Base-by-base conservation (phyloP, 1,139 yeast genomes). In the Debaryomyces udenii region DNA sequence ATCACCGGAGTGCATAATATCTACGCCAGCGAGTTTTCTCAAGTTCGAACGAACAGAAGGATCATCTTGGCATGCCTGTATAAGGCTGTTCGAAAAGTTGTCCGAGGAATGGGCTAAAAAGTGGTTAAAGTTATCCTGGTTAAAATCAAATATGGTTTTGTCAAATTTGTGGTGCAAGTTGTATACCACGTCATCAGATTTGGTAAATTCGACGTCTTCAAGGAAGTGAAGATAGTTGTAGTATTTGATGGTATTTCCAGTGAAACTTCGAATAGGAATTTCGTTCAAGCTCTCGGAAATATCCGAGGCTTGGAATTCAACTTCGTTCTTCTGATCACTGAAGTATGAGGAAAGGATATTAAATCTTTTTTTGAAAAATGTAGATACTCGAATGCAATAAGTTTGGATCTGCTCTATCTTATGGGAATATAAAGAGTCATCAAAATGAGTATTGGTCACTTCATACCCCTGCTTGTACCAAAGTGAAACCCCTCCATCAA, bases 341-440 rank as follows among this genome's bases (percentile, higher is more conserved):
- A 49, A 58, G 26, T 48, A 42, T 1, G 55, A 32, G 7, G 55
- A 48, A 6, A 59, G 40, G 10, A 50, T 34, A 40, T 59, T 61
- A 20, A 39, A 47, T 27, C 69, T 40, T 36, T 53, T 56, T n/a
- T 48, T 47, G 42, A 64, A 60, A 40, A 62, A 64, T 3, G 58
- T 42, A 2, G 44, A 38, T 6, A 57, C 50, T 27, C 66, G 41
- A 6, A 48, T 29, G 34, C 56, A 52, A 39, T 62, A 62, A 5
- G 45, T 31, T 27, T 51, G 50, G 24, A 57, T 46, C 5, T 31
- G 28, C n/a, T 37, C 22, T 15, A 46, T 35, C 9, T 27, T 16
- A 4, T 26, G 28, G 11, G 28, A 26, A 26, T 10, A 10, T 5
- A 6, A 26, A 26, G 28, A 26, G 14, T 22, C 27, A 13, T 31